phyloP scores from a whole-genome alignment of 768 basidiomycete species.

The Rhizopogon rudus region DNA sequence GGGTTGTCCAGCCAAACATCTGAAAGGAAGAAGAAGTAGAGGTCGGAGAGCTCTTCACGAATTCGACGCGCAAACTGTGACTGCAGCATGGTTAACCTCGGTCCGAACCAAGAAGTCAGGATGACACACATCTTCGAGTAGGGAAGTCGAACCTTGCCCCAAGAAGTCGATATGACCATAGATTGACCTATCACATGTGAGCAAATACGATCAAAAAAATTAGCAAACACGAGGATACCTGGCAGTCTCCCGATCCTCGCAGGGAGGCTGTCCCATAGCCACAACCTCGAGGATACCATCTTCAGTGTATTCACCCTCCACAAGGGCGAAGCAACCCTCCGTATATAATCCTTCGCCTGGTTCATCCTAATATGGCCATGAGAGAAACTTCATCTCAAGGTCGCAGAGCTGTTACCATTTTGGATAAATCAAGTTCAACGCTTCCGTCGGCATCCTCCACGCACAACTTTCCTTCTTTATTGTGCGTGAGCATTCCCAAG shows the following conservation, averaged over 20 bases:
- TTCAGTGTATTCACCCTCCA: constrained; percentile 95
- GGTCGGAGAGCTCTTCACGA: constrained; percentile 63
- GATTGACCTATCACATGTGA: constrained; percentile 57
- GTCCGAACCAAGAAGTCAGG: not conserved
- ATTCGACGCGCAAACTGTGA: constrained; percentile 57
- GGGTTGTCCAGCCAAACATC: constrained; percentile 96
- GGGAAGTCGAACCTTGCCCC: constrained; percentile 88
- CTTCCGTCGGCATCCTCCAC: constrained; percentile 92
- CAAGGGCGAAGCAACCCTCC: constrained; percentile 91
- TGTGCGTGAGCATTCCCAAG: constrained; percentile 86
- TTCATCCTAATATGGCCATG: constrained; percentile 48
- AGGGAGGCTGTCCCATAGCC: constrained; percentile 96
- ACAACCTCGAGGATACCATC: constrained; percentile 85
- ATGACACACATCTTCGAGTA: constrained; percentile 79
- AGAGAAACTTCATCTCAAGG: not conserved
- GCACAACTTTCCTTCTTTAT: constrained; percentile 86
- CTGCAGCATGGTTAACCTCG: constrained; percentile 29
- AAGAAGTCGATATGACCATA: constrained; percentile 97
- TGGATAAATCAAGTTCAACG: constrained; percentile 85
- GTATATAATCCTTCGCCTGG: constrained; percentile 96
- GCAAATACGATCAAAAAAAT: not conserved
- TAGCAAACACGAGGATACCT: constrained; percentile 42
- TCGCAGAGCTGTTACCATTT: constrained; percentile 51
- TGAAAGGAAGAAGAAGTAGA: constrained; percentile 90
- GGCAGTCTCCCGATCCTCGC: constrained; percentile 81